Evolutionary conservation across 371 early-diverging fungal species (phyloP).

Genomic region (Mucor piriformis): DNA sequence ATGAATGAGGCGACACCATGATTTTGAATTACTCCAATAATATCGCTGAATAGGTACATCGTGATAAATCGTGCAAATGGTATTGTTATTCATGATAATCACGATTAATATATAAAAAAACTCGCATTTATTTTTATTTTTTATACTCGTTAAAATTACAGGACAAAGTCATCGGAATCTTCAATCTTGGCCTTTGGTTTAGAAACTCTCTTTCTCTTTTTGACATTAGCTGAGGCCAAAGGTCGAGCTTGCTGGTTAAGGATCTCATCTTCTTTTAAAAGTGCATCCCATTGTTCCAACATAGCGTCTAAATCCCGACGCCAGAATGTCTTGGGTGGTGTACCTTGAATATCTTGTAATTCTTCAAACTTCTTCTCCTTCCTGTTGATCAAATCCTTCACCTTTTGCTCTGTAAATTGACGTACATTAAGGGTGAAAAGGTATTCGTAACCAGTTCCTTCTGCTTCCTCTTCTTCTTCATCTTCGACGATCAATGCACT

Average conservation of each 20-base stretch:
- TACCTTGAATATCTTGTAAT: conserved; percentile 70
- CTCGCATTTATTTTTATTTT: too few relatives aligned
- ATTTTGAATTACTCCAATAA: too few relatives aligned
- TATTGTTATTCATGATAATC: too few relatives aligned
- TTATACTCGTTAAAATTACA: too few relatives aligned
- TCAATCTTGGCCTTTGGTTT: conserved; percentile 13
- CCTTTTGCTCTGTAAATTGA: conserved; percentile 92
- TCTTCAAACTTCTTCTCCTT: conserved; percentile 70
- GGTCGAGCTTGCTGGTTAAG: conserved; percentile 33
- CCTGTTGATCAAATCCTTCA: conserved; percentile 79
- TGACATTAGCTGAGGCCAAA: conserved; percentile 3
- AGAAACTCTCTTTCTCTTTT: conserved; percentile 22
- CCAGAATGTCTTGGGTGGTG: conserved; percentile 90
- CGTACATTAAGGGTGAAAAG: conserved; percentile 93
- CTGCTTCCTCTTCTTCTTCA: conserved; percentile 29
- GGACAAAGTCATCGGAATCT: neutral
- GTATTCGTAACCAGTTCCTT: conserved; percentile 85
- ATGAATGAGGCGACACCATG: too few relatives aligned
- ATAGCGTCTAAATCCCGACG: conserved; percentile 84
- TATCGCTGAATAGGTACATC: too few relatives aligned
- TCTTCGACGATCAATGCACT: conserved; percentile 45
- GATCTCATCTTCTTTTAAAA: conserved; percentile 40
- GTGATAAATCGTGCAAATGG: too few relatives aligned
- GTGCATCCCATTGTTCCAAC: conserved; percentile 70
- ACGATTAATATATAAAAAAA: too few relatives aligned